These are phyloP conservation scores for Xylariaceae sp. DNA, from an alignment of 2,329 filamentous ascomycete species.

Conservation along the genomic window DNA sequence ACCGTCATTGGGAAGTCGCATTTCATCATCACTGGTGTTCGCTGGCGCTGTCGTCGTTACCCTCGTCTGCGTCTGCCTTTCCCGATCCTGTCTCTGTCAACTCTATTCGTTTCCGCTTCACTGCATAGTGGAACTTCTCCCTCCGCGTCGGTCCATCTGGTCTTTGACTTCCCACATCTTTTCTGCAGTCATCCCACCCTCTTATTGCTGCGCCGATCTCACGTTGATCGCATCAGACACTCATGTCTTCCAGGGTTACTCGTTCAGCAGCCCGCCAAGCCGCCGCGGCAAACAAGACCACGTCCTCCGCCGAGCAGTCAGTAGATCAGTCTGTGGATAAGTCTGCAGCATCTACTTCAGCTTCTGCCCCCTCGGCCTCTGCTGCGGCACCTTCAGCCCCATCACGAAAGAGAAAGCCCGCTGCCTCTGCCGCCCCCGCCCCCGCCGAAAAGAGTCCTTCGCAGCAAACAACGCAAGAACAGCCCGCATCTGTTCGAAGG, in stretches of 20 bases:
- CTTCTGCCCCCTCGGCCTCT: constrained; percentile 34
- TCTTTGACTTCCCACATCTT: constrained; percentile 13
- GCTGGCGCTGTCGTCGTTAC: background rate
- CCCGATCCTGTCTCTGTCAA: background rate
- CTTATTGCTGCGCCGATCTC: constrained; percentile 17
- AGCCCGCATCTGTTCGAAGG: constrained; percentile 48
- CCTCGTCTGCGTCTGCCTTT: background rate
- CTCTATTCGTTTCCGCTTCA: constrained; percentile 5
- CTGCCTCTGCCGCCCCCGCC: constrained; percentile 39
- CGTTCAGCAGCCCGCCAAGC: constrained; percentile 90
- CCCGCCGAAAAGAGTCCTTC: constrained; percentile 44
- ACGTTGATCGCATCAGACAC: constrained; percentile 39
- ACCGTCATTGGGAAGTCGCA: background rate
- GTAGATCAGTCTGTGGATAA: constrained; percentile 38
- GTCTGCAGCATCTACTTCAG: constrained; percentile 38
- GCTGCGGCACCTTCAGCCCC: constrained; percentile 35
- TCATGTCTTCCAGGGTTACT: constrained; percentile 97
- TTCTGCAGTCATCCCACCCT: constrained; percentile 10
- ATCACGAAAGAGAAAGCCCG: constrained; percentile 70
- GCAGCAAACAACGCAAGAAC: constrained; percentile 25
- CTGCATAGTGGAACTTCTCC: constrained; percentile 1
- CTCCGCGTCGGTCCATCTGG: background rate
- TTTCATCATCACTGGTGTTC: background rate
- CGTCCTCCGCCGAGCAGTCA: constrained; percentile 40
- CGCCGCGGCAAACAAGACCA: constrained; percentile 66